These are phyloP conservation scores for Eryngium alpinum DNA, from an alignment of 140 eudicot genomes.

Conservation along the genomic window DNA sequence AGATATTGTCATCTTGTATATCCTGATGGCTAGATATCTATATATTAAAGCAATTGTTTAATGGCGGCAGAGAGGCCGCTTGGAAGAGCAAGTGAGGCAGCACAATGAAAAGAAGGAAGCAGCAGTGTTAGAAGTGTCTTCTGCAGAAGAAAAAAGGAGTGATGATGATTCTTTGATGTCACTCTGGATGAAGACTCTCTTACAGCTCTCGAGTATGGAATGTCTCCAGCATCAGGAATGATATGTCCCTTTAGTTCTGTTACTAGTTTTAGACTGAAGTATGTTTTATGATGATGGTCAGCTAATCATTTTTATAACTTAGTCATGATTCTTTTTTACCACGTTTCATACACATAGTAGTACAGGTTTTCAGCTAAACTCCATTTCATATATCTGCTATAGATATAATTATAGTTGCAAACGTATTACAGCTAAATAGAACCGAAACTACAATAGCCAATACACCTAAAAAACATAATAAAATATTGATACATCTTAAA, in stretches of 20 bases:
- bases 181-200: slow-evolving; percentile 87
- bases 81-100: slow-evolving; percentile 91
- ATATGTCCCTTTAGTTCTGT: slow-evolving; percentile 28
- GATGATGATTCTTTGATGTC: slow-evolving; percentile 65
- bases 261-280: neutral
- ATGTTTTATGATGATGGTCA: no score
- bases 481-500: no score
- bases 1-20: neutral
- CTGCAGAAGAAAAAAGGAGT: slow-evolving; percentile 31
- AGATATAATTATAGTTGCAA: neutral
- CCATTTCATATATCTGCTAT: no score
- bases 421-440: neutral
- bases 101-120: slow-evolving; percentile 59
- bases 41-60: neutral
- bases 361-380: neutral
- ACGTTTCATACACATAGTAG: neutral
- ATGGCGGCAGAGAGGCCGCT: slow-evolving; percentile 54
- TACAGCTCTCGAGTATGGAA: slow-evolving; percentile 91
- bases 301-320: no score
- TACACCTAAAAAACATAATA: no score
- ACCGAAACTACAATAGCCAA: neutral
- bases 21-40: neutral
- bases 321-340: neutral
- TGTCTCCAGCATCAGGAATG: slow-evolving; percentile 99
- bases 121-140: slow-evolving; percentile 27